Evolutionary conservation across 192 early-diverging fungal species (phyloP).

Genomic region (Dissophora globulifera): DNA sequence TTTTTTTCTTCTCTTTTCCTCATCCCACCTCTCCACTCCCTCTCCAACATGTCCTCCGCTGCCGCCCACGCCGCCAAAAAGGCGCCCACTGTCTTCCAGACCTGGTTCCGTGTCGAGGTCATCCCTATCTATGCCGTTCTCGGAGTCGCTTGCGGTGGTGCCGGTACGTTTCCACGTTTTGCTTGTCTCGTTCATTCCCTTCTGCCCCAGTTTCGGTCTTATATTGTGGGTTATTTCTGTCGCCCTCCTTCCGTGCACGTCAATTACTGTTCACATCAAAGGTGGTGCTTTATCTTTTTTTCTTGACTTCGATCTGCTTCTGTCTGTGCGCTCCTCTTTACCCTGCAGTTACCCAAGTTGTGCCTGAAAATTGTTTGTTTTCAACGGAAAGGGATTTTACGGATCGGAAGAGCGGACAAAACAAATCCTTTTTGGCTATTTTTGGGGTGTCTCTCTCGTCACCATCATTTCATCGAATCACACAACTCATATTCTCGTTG

Average conservation of each 20-base stretch:
- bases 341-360: too few species aligned
- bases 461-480: not conserved
- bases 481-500: too few species aligned
- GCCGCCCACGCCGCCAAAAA: constrained; percentile 63
- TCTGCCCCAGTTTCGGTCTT: too few species aligned
- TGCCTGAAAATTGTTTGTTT: not conserved
- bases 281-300: not conserved
- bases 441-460: not conserved
- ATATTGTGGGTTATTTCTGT: too few species aligned
- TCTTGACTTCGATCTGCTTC: not conserved
- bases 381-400: not conserved
- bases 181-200: too few species aligned
- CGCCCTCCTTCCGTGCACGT: too few species aligned
- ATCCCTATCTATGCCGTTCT: constrained; percentile 67
- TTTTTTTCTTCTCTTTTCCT: too few species aligned
- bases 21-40: too few species aligned
- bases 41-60: constrained; percentile 57
- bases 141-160: constrained; percentile 59
- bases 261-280: not conserved
- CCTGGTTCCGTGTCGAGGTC: constrained; percentile 69
- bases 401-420: not conserved
- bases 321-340: not conserved
- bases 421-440: not conserved
- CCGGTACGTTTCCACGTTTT: too few species aligned
- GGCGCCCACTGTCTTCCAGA: constrained; percentile 54